Conservation (phyloP, 768 basidiomycete species). For the Obba rivulosa region DNA sequence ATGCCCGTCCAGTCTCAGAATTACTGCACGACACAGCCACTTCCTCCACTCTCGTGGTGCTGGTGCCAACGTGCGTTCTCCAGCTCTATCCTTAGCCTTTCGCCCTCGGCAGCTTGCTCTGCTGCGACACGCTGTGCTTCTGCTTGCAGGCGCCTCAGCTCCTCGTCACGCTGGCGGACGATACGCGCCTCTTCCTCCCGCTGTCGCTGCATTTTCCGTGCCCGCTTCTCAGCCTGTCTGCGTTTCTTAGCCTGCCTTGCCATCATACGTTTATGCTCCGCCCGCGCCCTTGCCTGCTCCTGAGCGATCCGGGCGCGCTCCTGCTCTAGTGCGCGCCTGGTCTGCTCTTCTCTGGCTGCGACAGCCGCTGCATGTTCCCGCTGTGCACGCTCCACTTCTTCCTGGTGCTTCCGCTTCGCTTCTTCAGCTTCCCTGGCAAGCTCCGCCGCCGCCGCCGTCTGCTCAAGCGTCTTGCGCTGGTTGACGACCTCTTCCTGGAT, state of each 20-base stretch:
- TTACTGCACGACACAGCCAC: not conserved
- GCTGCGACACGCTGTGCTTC: not conserved
- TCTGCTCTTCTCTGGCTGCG: not conserved
- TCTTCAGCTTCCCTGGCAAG: conserved; percentile 43
- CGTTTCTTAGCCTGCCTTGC: not conserved
- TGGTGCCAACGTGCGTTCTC: not conserved
- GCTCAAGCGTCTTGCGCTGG: conserved; percentile 37
- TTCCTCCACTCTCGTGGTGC: not conserved
- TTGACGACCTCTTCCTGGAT: conserved; percentile 54
- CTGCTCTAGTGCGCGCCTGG: not conserved
- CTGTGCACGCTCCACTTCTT: conserved; percentile 34
- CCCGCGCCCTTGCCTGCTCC: not conserved
- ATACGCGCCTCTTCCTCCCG: not conserved
- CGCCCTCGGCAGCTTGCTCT: not conserved
- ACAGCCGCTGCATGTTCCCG: not conserved
- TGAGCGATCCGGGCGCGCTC: not conserved
- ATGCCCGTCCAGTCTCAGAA: too few relatives aligned
- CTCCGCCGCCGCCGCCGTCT: conserved; percentile 50
- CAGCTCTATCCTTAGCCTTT: not conserved
- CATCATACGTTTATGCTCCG: not conserved
- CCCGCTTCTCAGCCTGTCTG: not conserved
- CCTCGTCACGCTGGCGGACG: not conserved
- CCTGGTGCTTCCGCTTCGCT: conserved; percentile 39
- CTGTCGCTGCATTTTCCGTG: not conserved
- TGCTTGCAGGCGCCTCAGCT: not conserved